Evolutionary conservation across 2,329 filamentous ascomycete genomes (phyloP).

Genomic region (Trichophaea hybrida): DNA sequence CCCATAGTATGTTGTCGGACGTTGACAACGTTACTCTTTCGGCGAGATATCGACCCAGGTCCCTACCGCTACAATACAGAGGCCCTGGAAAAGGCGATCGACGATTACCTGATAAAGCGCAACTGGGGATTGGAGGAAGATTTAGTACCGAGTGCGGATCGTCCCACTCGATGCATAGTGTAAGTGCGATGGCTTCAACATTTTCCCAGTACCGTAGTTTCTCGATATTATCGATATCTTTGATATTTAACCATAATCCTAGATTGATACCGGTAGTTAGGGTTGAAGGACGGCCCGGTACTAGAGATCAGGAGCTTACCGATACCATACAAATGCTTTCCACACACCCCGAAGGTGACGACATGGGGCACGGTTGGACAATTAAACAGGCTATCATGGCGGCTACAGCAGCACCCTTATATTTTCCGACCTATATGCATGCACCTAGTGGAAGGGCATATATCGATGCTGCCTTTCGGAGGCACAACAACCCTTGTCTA

Average conservation of each 20-base stretch:
- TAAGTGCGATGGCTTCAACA: background rate
- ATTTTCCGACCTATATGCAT: background rate
- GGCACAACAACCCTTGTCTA: conserved; percentile 6
- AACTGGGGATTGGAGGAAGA: background rate
- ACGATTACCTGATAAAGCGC: background rate
- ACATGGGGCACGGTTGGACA: background rate
- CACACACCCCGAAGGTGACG: conserved; percentile 1
- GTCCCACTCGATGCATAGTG: conserved; percentile 3
- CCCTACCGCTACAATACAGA: background rate
- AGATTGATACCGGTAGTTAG: conserved; percentile 6
- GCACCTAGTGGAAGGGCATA: background rate
- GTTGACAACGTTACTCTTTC: background rate
- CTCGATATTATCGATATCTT: background rate
- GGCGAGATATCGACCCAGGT: background rate
- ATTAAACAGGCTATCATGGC: conserved; percentile 9
- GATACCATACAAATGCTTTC: conserved; percentile 1
- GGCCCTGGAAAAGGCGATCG: conserved; percentile 1
- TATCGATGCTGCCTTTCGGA: conserved; percentile 6
- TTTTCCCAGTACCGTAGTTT: too few relatives aligned
- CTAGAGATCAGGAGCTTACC: too few relatives aligned
- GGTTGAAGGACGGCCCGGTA: background rate
- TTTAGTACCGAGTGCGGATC: background rate
- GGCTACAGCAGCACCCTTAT: conserved; percentile 6
- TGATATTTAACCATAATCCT: background rate
- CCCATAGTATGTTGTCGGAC: background rate